Conservation (phyloP, 345 rosid genomes). For the Pugionium dolabratum region DNA sequence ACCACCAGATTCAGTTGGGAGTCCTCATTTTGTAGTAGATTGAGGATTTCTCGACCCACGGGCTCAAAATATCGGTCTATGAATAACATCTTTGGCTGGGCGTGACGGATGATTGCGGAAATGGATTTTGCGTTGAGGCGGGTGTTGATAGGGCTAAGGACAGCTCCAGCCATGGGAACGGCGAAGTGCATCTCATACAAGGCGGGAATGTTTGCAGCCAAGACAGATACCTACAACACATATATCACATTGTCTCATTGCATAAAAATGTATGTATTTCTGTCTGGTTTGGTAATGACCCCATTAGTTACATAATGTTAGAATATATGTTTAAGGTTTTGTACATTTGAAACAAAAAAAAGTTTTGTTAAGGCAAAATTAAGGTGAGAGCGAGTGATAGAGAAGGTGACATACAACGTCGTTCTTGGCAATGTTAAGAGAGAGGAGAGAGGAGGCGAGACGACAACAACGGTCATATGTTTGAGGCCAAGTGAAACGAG, state of each 20-base stretch:
- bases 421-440: conserved; percentile 55
- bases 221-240: conserved; percentile 57
- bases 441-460: conserved; percentile 65
- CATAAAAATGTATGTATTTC: too few species aligned
- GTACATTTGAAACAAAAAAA: too few species aligned
- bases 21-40: conserved; percentile 42
- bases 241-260: too few species aligned
- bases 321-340: too few species aligned
- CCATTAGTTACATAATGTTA: too few species aligned
- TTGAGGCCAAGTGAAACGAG: conserved; percentile 59
- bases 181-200: conserved; percentile 88
- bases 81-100: conserved; percentile 59
- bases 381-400: neutral
- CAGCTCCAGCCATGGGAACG: conserved; percentile 86
- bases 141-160: conserved; percentile 74
- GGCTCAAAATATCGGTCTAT: conserved; percentile 55
- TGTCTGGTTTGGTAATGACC: too few species aligned
- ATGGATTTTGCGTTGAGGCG: conserved; percentile 66
- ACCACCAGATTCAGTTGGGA: conserved; percentile 43
- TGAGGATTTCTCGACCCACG: conserved; percentile 50
- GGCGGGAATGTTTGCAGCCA: conserved; percentile 88
- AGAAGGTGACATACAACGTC: conserved; percentile 49
- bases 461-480: conserved; percentile 65
- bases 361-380: too few species aligned
- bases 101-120: conserved; percentile 57